Percentiles rank a stretch among this genome's conserved stretches.
These are phyloP conservation scores for Cryptococcus sp. DNA, from an alignment of 1,284 basidiomycete species.

Conservation along the genomic window DNA sequence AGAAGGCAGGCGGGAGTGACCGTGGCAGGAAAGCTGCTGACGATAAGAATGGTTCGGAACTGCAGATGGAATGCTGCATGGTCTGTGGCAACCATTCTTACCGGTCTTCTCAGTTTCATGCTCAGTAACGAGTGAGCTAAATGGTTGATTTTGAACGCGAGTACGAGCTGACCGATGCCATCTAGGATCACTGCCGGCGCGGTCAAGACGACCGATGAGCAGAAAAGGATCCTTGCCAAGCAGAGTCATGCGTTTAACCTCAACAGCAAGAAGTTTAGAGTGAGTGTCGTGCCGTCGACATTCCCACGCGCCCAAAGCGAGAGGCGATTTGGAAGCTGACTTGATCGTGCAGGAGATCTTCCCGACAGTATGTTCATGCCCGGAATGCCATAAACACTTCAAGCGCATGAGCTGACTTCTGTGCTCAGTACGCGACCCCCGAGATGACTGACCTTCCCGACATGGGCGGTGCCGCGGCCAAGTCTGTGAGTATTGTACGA, in stretches of 20 bases:
- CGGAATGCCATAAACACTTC: background rate
- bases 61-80: slow-evolving; percentile 49
- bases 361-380: slow-evolving; percentile 62
- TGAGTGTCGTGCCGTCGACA: no score
- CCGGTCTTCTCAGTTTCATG: slow-evolving; percentile 95
- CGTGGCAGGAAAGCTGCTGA: background rate
- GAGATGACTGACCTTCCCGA: slow-evolving; percentile 71
- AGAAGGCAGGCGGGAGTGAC: background rate
- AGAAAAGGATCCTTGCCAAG: slow-evolving; percentile 72
- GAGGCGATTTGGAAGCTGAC: background rate
- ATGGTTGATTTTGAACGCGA: background rate
- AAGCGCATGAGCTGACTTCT: background rate
- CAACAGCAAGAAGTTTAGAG: slow-evolving; percentile 68
- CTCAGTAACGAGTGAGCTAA: slow-evolving; percentile 73
- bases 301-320: background rate
- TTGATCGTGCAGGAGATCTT: slow-evolving; percentile 60
- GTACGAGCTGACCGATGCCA: background rate
- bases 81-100: slow-evolving; percentile 62
- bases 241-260: slow-evolving; percentile 84
- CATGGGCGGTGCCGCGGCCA: slow-evolving; percentile 59
- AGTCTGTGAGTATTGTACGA: slow-evolving; percentile 26
- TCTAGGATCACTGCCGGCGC: slow-evolving; percentile 81
- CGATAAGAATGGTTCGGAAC: background rate
- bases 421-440: slow-evolving; percentile 63
- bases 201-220: slow-evolving; percentile 71